A percentile compares a stretch with the other conserved stretches of the same genome.
Evolutionary conservation across 2,329 filamentous ascomycete genomes (phyloP).

Genomic region (Blumeria hordei): DNA sequence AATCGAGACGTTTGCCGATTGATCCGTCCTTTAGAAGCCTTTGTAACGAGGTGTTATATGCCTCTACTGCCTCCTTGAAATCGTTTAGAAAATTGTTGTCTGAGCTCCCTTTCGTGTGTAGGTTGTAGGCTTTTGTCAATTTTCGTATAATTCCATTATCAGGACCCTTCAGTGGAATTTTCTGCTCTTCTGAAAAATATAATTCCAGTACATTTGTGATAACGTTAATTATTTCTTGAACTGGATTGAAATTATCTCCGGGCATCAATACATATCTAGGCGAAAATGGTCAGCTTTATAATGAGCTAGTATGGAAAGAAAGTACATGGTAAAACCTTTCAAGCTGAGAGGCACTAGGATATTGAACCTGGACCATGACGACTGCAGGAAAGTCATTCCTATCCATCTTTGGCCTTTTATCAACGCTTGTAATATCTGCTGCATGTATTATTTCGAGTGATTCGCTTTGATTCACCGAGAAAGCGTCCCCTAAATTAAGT

Average conservation of each 20-base stretch:
- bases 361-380: conserved; percentile 48
- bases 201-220: conserved; percentile 46
- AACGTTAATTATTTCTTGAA: conserved; percentile 47
- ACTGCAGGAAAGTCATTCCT: conserved; percentile 23
- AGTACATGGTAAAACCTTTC: conserved; percentile 30
- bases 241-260: conserved; percentile 56
- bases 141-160: conserved; percentile 51
- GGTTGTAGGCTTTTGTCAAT: conserved; percentile 38
- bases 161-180: conserved; percentile 43
- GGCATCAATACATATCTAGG: conserved; percentile 47
- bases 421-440: conserved; percentile 27
- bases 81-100: conserved; percentile 37
- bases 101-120: conserved; percentile 19
- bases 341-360: conserved; percentile 47
- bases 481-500: conserved; percentile 10
- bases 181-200: conserved; percentile 51
- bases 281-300: conserved; percentile 4
- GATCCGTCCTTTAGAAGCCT: conserved; percentile 43
- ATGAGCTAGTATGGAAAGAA: neutral
- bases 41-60: conserved; percentile 53
- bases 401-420: conserved; percentile 25
- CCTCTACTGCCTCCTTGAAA: conserved; percentile 47
- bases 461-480: conserved; percentile 7
- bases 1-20: conserved; percentile 46
- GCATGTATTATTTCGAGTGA: conserved; percentile 28